Percentiles rank a stretch among this genome's conserved stretches.
These are phyloP conservation scores for Candida koratica DNA, from an alignment of 805 yeast genomes.

Conservation along the genomic window DNA sequence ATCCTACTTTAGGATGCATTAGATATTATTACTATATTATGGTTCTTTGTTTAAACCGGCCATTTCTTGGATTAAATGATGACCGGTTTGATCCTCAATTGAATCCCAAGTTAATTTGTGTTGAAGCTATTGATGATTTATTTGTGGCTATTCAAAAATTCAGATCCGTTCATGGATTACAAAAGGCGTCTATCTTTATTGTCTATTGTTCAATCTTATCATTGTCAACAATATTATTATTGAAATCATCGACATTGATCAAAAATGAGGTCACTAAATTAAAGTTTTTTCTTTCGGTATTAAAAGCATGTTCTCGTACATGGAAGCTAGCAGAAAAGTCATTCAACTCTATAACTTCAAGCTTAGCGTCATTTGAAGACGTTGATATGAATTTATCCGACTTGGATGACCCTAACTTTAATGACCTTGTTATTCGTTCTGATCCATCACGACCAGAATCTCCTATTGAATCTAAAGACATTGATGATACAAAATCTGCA, in stretches of 20 bases:
- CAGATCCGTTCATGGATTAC: slow-evolving; percentile 35
- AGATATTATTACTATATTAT: slow-evolving; percentile 57
- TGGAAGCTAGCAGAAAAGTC: slow-evolving; percentile 49
- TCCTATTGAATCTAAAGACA: neutral
- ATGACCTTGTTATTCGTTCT: neutral
- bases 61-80: slow-evolving; percentile 45
- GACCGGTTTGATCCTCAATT: slow-evolving; percentile 15
- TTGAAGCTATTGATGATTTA: slow-evolving; percentile 40
- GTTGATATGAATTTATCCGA: slow-evolving; percentile 10
- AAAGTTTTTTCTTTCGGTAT: slow-evolving; percentile 37
- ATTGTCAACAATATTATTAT: slow-evolving; percentile 38
- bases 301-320: slow-evolving; percentile 40
- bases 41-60: slow-evolving; percentile 55
- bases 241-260: slow-evolving; percentile 26
- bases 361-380: slow-evolving; percentile 20
- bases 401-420: slow-evolving; percentile 3
- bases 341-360: slow-evolving; percentile 35
- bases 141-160: slow-evolving; percentile 37
- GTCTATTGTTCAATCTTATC: slow-evolving; percentile 47
- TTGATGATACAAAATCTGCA: neutral
- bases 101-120: slow-evolving; percentile 32
- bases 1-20: slow-evolving; percentile 51
- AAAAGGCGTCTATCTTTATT: slow-evolving; percentile 43
- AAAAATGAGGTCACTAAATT: slow-evolving; percentile 26
- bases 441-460: slow-evolving; percentile 1